These are phyloP conservation scores for Eimeria acervulina DNA, from an alignment of 169 alveolate genomes.

Conservation along the genomic window DNA sequence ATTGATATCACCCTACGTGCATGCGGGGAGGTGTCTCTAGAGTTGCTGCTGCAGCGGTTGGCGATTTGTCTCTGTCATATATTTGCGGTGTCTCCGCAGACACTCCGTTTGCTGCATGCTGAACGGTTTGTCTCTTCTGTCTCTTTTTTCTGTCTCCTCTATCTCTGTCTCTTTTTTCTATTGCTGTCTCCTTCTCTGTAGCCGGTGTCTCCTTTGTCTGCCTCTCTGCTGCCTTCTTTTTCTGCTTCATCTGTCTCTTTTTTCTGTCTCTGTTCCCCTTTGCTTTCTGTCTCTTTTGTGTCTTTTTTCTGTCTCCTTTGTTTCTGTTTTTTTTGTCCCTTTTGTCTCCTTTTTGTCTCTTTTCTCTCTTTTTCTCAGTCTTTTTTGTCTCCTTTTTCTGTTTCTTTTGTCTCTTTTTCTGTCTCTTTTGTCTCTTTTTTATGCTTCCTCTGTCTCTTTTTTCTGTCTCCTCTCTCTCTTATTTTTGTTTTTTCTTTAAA, in stretches of 20 bases:
- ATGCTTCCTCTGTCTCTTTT: not conserved
- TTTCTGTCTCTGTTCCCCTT: not conserved
- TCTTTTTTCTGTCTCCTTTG: not conserved
- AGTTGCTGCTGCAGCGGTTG: slow-evolving; percentile 31
- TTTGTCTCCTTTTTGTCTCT: not conserved
- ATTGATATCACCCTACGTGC: not conserved
- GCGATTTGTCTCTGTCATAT: not conserved
- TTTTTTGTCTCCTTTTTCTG: not conserved
- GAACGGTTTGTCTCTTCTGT: not conserved
- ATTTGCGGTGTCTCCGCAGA: not conserved
- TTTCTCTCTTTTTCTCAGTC: no score
- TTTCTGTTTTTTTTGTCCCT: not conserved
- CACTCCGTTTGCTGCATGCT: not conserved
- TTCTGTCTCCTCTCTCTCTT: not conserved
- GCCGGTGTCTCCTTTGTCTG: not conserved
- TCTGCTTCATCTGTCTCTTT: not conserved
- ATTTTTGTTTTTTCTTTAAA: no score
- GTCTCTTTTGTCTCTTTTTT: not conserved
- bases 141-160: not conserved
- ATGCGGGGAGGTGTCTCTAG: not conserved
- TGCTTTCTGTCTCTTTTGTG: not conserved
- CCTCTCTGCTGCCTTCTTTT: not conserved
- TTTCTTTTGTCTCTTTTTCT: no score
- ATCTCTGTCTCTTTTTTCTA: not conserved
- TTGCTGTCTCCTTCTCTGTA: not conserved